Conservation (phyloP, 2,329 filamentous ascomycete genomes). For the Penicillium sp. region DNA sequence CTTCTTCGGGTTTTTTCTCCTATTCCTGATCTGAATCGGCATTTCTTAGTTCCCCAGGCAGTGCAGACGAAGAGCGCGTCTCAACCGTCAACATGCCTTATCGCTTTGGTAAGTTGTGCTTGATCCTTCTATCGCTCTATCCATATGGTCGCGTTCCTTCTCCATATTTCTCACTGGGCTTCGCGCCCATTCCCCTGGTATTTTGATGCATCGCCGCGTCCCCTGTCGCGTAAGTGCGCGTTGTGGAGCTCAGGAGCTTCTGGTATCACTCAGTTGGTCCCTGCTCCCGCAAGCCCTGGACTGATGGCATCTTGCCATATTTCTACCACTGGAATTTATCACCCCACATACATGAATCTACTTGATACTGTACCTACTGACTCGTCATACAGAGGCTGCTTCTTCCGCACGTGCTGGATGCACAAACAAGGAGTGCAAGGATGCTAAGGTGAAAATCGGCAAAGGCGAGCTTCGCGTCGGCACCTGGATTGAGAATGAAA, state of each 20-base stretch:
- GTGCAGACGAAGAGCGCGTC: neutral
- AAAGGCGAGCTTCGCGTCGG: slow-evolving; percentile 81
- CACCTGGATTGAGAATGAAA: slow-evolving; percentile 62
- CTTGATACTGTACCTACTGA: slow-evolving; percentile 12
- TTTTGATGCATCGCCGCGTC: no score
- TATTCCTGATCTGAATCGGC: neutral
- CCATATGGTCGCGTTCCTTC: neutral
- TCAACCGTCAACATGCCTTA: slow-evolving; percentile 15
- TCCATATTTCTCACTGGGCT: no score
- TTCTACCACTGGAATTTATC: neutral
- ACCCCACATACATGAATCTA: neutral
- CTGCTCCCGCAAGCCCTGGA: neutral
- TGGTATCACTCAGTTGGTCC: slow-evolving; percentile 6
- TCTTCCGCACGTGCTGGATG: slow-evolving; percentile 70
- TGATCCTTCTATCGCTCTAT: neutral
- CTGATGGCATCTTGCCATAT: no score
- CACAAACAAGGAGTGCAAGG: slow-evolving; percentile 70
- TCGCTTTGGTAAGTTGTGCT: slow-evolving; percentile 32
- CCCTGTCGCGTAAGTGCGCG: neutral
- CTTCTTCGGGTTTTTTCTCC: neutral
- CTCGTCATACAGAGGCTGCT: slow-evolving; percentile 60
- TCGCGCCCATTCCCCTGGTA: no score
- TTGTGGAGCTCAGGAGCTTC: neutral
- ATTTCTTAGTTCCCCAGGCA: no score
- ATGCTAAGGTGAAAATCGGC: slow-evolving; percentile 63